Evolutionary conservation across 495 filamentous ascomycete genomes (phyloP).

Genomic region (Sabuloglossum arenarium): DNA sequence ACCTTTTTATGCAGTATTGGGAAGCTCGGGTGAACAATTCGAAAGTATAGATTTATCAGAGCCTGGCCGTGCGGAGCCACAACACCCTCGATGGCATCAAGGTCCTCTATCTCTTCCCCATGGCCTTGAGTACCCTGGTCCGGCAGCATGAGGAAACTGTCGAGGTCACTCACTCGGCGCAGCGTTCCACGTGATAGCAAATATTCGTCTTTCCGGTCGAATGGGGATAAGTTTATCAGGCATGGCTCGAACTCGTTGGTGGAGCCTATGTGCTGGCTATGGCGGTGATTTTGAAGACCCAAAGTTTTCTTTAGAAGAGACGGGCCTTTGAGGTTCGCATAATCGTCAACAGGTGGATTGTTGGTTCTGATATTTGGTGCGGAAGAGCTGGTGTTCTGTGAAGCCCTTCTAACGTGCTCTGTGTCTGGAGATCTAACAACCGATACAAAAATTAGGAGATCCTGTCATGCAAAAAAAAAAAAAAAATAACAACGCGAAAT

Average conservation of each 20-base stretch:
- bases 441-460: background rate
- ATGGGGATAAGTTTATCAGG: constrained; percentile 47
- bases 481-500: background rate
- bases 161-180: constrained; percentile 58
- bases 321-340: constrained; percentile 15
- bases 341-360: constrained; percentile 8
- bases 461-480: background rate
- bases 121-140: constrained; percentile 40
- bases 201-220: constrained; percentile 53
- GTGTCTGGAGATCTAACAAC: constrained; percentile 3
- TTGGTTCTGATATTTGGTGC: background rate
- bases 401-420: background rate
- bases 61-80: constrained; percentile 64
- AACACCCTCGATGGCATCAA: constrained; percentile 62
- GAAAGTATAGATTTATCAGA: constrained; percentile 73
- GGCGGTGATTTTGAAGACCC: constrained; percentile 16
- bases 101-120: constrained; percentile 36
- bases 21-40: constrained; percentile 71
- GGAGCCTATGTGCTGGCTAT: constrained; percentile 13
- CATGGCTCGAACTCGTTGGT: constrained; percentile 29
- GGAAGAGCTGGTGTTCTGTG: background rate
- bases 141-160: constrained; percentile 66
- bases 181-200: constrained; percentile 44
- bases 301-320: constrained; percentile 16
- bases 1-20: constrained; percentile 76